Evolutionary conservation across 164 flowering plant genomes (phyloP).

Genomic region (Hamamelis virginiana): DNA sequence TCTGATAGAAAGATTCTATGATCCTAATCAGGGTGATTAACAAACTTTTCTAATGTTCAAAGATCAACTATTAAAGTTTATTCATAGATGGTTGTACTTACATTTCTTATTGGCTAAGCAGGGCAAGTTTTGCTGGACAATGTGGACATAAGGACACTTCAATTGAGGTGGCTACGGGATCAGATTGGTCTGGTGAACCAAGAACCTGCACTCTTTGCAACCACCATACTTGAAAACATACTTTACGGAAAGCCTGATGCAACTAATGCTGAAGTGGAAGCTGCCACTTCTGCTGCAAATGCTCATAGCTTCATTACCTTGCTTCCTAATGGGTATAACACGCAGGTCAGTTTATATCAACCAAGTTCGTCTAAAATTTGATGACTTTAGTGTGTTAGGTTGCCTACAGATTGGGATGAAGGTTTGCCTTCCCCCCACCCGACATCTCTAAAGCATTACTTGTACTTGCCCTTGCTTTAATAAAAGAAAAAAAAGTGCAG

Average conservation of each 20-base stretch:
- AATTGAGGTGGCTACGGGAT: conserved; percentile 79
- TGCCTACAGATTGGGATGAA: neutral
- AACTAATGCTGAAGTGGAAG: conserved; percentile 80
- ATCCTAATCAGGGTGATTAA: conserved; percentile 79
- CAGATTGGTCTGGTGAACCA: conserved; percentile 97
- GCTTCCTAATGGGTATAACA: conserved; percentile 87
- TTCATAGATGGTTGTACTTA: conserved; percentile 6
- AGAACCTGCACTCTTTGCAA: conserved; percentile 97
- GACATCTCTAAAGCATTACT: too few relatives aligned
- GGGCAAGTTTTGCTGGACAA: conserved; percentile 83
- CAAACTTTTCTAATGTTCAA: neutral
- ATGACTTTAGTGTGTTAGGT: neutral
- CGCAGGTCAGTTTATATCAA: conserved; percentile 53
- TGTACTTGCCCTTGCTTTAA: too few relatives aligned
- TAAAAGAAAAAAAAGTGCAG: too few relatives aligned
- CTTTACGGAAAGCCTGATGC: conserved; percentile 95
- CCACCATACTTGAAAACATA: conserved; percentile 88
- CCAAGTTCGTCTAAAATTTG: neutral
- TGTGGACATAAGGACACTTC: conserved; percentile 77
- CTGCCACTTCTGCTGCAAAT: conserved; percentile 87
- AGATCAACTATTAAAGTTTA: neutral
- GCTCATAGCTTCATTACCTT: conserved; percentile 88
- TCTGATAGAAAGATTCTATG: conserved; percentile 89
- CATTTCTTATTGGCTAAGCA: conserved; percentile 31
- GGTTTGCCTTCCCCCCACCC: too few relatives aligned